Percentiles rank a stretch among this genome's conserved stretches.
Conservation (phyloP, 2,329 filamentous ascomycete genomes). For the Coleophoma eucalyptorum region DNA sequence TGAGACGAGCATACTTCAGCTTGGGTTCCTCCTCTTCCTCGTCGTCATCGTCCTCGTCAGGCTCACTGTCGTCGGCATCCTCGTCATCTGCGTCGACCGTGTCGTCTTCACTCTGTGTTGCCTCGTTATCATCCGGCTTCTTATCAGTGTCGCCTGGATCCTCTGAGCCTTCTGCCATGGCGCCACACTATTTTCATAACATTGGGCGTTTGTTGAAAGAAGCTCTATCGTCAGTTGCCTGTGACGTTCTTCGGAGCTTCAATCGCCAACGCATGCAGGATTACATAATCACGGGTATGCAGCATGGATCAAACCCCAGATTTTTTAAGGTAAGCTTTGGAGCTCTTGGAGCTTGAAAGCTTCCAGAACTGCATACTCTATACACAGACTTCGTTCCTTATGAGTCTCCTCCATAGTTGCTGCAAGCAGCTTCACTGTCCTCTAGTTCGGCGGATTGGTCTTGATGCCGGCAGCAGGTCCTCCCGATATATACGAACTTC, state of each 20-base stretch:
- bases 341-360: too few relatives aligned
- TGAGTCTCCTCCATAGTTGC: constrained; percentile 18
- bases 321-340: neutral
- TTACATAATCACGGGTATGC: neutral
- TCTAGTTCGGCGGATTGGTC: constrained; percentile 9
- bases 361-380: neutral
- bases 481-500: constrained; percentile 43
- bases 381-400: neutral
- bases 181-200: constrained; percentile 22
- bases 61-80: constrained; percentile 41
- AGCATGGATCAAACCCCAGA: neutral
- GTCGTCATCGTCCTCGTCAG: constrained; percentile 68
- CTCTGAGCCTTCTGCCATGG: constrained; percentile 26
- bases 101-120: constrained; percentile 15
- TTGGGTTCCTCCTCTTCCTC: constrained; percentile 92
- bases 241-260: constrained; percentile 22
- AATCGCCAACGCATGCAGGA: constrained; percentile 7
- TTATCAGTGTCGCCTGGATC: constrained; percentile 20
- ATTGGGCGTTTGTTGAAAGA: constrained; percentile 23
- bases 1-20: constrained; percentile 88
- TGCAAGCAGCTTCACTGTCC: constrained; percentile 12
- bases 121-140: constrained; percentile 13
- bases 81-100: constrained; percentile 26
- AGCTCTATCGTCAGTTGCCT: constrained; percentile 5
- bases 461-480: constrained; percentile 16